phyloP scores from a whole-genome alignment of 768 basidiomycete genomes.

The Lactifluus rugatus region DNA sequence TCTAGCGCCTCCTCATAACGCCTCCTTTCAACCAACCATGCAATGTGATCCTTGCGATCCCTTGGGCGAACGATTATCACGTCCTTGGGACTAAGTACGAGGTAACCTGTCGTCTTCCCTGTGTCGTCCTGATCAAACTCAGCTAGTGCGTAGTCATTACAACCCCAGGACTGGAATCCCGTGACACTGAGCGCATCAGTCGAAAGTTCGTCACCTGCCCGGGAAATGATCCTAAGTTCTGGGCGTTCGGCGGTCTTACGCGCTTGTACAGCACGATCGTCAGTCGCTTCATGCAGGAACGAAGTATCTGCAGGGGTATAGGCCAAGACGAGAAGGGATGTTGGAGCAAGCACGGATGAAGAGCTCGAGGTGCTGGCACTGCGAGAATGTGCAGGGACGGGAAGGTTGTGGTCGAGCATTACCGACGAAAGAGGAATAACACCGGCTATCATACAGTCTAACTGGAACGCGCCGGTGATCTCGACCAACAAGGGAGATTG shows the following conservation, averaged over 20 bases:
- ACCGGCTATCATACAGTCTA: conserved; percentile 94
- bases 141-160: conserved; percentile 81
- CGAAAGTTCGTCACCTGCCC: conserved; percentile 78
- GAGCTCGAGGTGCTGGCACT: conserved; percentile 21
- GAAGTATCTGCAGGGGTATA: conserved; percentile 75
- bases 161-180: conserved; percentile 75
- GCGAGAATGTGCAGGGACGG: conserved; percentile 8
- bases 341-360: conserved; percentile 31
- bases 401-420: conserved; percentile 19
- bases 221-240: conserved; percentile 85
- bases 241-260: conserved; percentile 86
- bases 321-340: conserved; percentile 79
- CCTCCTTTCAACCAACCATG: conserved; percentile 81
- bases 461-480: conserved; percentile 82
- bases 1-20: conserved; percentile 85
- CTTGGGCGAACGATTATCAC: conserved; percentile 80
- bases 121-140: conserved; percentile 31
- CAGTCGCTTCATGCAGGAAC: conserved; percentile 54
- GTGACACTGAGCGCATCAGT: conserved; percentile 74
- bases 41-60: conserved; percentile 82
- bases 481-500: conserved; percentile 65
- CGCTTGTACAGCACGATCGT: conserved; percentile 63
- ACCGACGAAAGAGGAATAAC: conserved; percentile 64
- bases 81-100: conserved; percentile 81
- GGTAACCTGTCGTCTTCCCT: conserved; percentile 45